Percentiles rank a stretch among this genome's conserved stretches.
Evolutionary conservation across 345 rosid genomes (phyloP).

Genomic region (Brassica nigra): DNA sequence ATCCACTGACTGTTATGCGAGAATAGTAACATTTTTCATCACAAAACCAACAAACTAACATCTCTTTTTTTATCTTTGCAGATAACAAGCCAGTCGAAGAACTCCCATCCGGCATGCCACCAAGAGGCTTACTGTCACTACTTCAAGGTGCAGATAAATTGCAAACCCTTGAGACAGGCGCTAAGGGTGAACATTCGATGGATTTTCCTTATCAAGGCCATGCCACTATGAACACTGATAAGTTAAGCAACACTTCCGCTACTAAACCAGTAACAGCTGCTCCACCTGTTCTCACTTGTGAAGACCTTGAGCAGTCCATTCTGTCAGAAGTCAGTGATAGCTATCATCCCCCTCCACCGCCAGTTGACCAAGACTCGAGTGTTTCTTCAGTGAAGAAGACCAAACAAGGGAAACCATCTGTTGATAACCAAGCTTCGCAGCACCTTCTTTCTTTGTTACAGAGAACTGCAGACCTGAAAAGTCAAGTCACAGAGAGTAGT

Average conservation of each 20-base stretch:
- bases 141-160: constrained; percentile 71
- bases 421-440: constrained; percentile 70
- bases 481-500: constrained; percentile 41
- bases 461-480: constrained; percentile 50
- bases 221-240: constrained; percentile 44
- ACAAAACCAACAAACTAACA: background rate
- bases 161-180: constrained; percentile 52
- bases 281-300: constrained; percentile 89
- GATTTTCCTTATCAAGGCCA: constrained; percentile 47
- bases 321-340: constrained; percentile 62
- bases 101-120: constrained; percentile 44
- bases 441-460: constrained; percentile 89
- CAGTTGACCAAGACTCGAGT: constrained; percentile 44
- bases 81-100: constrained; percentile 67
- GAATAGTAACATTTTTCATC: constrained; percentile 7
- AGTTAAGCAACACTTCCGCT: constrained; percentile 32
- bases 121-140: constrained; percentile 70
- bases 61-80: constrained; percentile 39
- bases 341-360: constrained; percentile 45
- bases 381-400: constrained; percentile 39
- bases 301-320: constrained; percentile 96
- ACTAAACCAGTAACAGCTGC: constrained; percentile 44
- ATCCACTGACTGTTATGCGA: constrained; percentile 14
- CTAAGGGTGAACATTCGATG: constrained; percentile 34
- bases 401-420: constrained; percentile 49